Evolutionary conservation across 1,284 basidiomycete species (phyloP).

Genomic region (Malassezia pachydermatis): DNA sequence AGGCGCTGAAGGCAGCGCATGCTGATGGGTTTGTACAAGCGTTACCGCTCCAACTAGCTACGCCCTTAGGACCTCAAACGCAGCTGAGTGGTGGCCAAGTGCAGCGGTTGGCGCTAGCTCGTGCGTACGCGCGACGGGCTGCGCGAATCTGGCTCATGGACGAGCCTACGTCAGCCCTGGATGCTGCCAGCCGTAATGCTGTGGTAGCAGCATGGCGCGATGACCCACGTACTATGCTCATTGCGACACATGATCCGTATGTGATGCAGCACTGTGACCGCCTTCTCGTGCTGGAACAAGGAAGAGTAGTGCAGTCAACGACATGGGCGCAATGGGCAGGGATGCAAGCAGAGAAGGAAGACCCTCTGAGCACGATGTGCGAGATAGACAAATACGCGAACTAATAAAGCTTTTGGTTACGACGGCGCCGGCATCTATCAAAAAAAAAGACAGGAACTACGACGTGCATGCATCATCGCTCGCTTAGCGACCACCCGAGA

Average conservation of each 20-base stretch:
- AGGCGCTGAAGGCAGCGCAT: constrained; percentile 65
- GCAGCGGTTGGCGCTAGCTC: constrained; percentile 81
- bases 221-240: constrained; percentile 57
- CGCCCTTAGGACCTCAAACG: constrained; percentile 70
- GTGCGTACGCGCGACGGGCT: constrained; percentile 64
- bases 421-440: too few species aligned
- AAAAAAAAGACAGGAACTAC: too few species aligned
- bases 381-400: too few species aligned
- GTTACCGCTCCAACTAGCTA: constrained; percentile 74
- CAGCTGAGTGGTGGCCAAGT: constrained; percentile 88
- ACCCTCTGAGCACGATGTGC: too few species aligned
- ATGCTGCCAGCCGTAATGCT: constrained; percentile 48
- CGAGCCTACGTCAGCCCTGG: constrained; percentile 85
- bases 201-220: background rate
- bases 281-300: constrained; percentile 69
- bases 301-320: too few species aligned
- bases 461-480: too few species aligned
- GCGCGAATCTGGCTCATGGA: constrained; percentile 75
- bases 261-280: constrained; percentile 87
- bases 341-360: too few species aligned
- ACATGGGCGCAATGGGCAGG: too few species aligned
- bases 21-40: constrained; percentile 75
- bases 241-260: constrained; percentile 84
- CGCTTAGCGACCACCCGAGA: constrained; percentile 38
- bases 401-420: too few species aligned